Evolutionary conservation across 1,139 yeast genomes (phyloP).

Genomic region (Saccharomyces hybrid): DNA sequence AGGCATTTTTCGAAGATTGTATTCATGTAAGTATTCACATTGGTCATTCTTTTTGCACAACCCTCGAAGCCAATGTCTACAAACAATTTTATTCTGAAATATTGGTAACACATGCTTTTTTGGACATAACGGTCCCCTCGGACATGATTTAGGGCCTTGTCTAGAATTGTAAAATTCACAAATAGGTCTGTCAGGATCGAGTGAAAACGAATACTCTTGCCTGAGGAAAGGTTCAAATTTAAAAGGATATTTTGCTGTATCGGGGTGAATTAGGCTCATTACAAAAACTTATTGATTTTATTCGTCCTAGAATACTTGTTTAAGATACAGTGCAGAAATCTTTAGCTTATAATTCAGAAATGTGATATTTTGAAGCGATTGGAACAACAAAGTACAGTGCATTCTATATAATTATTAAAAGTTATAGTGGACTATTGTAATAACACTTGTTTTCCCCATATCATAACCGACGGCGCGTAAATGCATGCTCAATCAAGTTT

Average conservation of each 20-base stretch:
- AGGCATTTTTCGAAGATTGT: conserved; percentile 91
- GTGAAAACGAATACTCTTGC: conserved; percentile 71
- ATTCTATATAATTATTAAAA: not conserved
- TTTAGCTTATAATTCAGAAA: not conserved
- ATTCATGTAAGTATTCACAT: conserved; percentile 94
- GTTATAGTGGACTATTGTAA: not conserved
- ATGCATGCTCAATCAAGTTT: not conserved
- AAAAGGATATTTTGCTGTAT: conserved; percentile 43
- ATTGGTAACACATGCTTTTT: conserved; percentile 80
- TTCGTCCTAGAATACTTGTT: not conserved
- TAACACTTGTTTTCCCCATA: not conserved
- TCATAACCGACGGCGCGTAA: not conserved
- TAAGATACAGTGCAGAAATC: not conserved
- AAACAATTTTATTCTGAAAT: conserved; percentile 79
- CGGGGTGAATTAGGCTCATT: conserved; percentile 33
- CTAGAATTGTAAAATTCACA: conserved; percentile 58
- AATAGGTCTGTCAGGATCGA: conserved; percentile 85
- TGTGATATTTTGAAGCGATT: not conserved
- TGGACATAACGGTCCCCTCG: conserved; percentile 76
- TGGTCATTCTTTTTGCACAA: conserved; percentile 94
- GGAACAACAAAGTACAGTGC: not conserved
- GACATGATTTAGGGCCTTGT: conserved; percentile 63
- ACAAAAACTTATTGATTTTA: conserved; percentile 4
- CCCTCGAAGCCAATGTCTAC: conserved; percentile 98
- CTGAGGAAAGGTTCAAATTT: conserved; percentile 79